Evolutionary conservation across 2,329 filamentous ascomycete genomes (phyloP), one percentile per base, ranked within the genome.

Genomic region (Acrocalymma vagum): DNA sequence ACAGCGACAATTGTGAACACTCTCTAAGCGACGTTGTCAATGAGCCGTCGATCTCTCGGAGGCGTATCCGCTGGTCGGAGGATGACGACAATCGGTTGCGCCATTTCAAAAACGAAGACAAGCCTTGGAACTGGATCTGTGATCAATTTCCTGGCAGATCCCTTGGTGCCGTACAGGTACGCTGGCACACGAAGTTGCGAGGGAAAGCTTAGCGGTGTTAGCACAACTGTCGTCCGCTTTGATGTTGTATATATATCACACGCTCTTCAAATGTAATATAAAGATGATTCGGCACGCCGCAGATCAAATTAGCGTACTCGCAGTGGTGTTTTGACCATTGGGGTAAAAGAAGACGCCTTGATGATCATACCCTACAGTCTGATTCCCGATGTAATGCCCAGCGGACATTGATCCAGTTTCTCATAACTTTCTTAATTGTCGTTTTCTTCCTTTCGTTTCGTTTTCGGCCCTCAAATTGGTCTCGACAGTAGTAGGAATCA

Each of bases 231-330:
- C 17, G 70, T 84, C 14, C 82, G 69, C 13, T 87, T 85, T 63
- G 76, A 79, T 45, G 55, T 69, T 3, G 76, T 74, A 8, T 79
- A n/a, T n/a, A n/a, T n/a, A 79, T 48, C 75, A 78, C 7, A 67
- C 75, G 48, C 69, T 85, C 55, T 85, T 86, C 73, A 85, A 84
- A 69, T 93, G 88, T 74, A 95, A 95, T 72, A 73, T 95, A 49
- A 82, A 86, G 23, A 90, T 95, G 72, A 91, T 95, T 61, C 81
- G 91, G n/a, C n/a, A n/a, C n/a, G n/a, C n/a, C n/a, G n/a, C n/a
- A n/a, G n/a, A n/a, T n/a, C n/a, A n/a, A n/a, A n/a, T n/a, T n/a
- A n/a, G n/a, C n/a, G n/a, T n/a, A n/a, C n/a, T n/a, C n/a, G n/a
- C n/a, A n/a, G n/a, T n/a, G n/a, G n/a, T n/a, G n/a, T n/a, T n/a